Conservation (phyloP, 2,329 filamentous ascomycete species). For the Penicillium brasilianum region DNA sequence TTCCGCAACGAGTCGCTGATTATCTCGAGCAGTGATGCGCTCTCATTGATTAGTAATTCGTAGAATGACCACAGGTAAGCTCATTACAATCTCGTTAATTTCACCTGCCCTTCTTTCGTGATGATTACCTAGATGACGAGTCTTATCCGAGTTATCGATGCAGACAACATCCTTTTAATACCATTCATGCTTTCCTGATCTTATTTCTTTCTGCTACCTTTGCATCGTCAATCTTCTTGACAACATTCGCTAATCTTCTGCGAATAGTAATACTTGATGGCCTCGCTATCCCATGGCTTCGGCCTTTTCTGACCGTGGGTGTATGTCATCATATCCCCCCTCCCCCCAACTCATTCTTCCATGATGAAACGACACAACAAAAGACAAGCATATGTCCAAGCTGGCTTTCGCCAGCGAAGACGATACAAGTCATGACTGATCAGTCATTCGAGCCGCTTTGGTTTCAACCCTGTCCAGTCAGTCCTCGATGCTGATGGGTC, state of each 20-base stretch:
- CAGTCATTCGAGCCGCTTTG: slow-evolving; percentile 34
- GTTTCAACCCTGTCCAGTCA: slow-evolving; percentile 24
- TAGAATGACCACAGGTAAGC: slow-evolving; percentile 28
- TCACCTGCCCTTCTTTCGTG: slow-evolving; percentile 37
- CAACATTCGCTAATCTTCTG: slow-evolving; percentile 21
- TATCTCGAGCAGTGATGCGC: slow-evolving; percentile 24
- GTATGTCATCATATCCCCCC: slow-evolving; percentile 36
- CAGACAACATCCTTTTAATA: slow-evolving; percentile 60
- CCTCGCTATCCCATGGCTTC: background rate
- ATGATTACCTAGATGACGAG: slow-evolving; percentile 68
- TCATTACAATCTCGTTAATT: slow-evolving; percentile 1
- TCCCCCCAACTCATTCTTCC: slow-evolving; percentile 37
- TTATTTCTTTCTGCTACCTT: slow-evolving; percentile 15
- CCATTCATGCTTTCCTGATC: slow-evolving; percentile 67
- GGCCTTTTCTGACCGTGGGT: slow-evolving; percentile 21
- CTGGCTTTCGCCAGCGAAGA: slow-evolving; percentile 54
- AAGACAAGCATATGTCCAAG: slow-evolving; percentile 99
- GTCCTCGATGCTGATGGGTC: slow-evolving; percentile 36
- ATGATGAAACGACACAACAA: slow-evolving; percentile 83
- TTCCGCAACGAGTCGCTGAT: slow-evolving; percentile 37
- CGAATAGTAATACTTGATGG: slow-evolving; percentile 5
- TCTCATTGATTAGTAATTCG: slow-evolving; percentile 18
- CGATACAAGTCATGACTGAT: slow-evolving; percentile 59
- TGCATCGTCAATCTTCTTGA: slow-evolving; percentile 11
- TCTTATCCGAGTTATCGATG: slow-evolving; percentile 68